Base-by-base conservation (phyloP, 305 asterid species). In the Fraxinus baroniana region DNA sequence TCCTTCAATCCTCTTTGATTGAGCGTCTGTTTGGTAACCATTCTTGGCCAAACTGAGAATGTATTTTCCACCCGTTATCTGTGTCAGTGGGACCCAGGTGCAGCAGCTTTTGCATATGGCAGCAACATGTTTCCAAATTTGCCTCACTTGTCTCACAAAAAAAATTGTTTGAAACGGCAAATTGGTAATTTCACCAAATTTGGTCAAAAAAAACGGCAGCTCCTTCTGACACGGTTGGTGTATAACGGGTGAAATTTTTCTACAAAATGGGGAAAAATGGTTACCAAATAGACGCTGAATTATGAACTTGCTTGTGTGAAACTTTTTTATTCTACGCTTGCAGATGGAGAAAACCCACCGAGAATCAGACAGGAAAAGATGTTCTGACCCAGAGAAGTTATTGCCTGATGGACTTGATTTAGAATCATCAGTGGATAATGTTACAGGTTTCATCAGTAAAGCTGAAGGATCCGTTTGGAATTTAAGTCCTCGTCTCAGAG, bases 381-480 rank as follows among this genome's bases (percentile, higher is more conserved):
- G 13, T 49, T 9, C 39, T 36, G 84, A 84, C 57, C 28, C 26
- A 3, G 90, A 84, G 32, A 30, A 87, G 7, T 77, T 22, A 80
- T 39, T 62, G 64, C 80, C 79, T 68, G 86, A 80, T 24, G 87
- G 57, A 46, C 72, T 83, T 41, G 36, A 64, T 35, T 4, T 71
- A 13, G 80, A 55, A 8, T 64, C 79, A 39, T 79, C 87, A 15
- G 33, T 9, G 18, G 60, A 72, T 35, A 28, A 81, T 57, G 37
- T 13, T 77, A 75, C 37, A 26, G 86, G n/a, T 79, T 71, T 68
- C 18, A 79, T 55, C n/a, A 33, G 22, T 20, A 28, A 24, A 41
- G 52, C 46, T 55, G 78, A 70, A 7, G 93, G 90, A 49, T 89
- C 97, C 6, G 94, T 92, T 26, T 94, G 97, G 98, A 90, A 87